Conservation (phyloP, 345 rosid genomes). For the Luvunga scandens region DNA sequence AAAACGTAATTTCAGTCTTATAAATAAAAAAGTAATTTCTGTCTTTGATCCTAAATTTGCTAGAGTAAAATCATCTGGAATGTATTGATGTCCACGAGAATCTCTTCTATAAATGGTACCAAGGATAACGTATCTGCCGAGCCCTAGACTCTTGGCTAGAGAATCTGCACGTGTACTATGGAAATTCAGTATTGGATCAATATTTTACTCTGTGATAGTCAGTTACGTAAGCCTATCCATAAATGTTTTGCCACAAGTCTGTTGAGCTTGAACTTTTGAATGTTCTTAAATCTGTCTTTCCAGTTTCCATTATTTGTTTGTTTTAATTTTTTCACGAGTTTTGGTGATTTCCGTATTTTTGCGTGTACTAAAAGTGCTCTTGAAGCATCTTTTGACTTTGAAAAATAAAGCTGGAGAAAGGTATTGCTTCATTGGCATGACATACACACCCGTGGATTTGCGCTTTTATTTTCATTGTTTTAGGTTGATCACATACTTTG, state of each 20-base stretch:
- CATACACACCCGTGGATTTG: background rate
- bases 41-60: background rate
- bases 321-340: background rate
- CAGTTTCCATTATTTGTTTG: background rate
- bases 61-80: background rate
- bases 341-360: slow-evolving; percentile 10
- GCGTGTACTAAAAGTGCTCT: slow-evolving; percentile 43
- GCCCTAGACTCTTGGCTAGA: background rate
- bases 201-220: background rate
- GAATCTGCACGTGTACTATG: background rate
- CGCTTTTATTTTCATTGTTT: background rate
- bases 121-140: background rate
- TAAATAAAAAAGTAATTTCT: background rate
- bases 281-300: background rate
- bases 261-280: background rate
- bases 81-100: background rate
- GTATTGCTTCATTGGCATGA: slow-evolving; percentile 44
- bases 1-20: too few species aligned
- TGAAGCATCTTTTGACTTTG: slow-evolving; percentile 56
- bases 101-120: background rate
- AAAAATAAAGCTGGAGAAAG: slow-evolving; percentile 49
- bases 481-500: background rate
- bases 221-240: background rate
- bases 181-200: background rate
- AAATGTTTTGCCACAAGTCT: background rate